phyloP scores from a whole-genome alignment of 495 filamentous ascomycete genomes.

The Aspergillus bridgeri region DNA sequence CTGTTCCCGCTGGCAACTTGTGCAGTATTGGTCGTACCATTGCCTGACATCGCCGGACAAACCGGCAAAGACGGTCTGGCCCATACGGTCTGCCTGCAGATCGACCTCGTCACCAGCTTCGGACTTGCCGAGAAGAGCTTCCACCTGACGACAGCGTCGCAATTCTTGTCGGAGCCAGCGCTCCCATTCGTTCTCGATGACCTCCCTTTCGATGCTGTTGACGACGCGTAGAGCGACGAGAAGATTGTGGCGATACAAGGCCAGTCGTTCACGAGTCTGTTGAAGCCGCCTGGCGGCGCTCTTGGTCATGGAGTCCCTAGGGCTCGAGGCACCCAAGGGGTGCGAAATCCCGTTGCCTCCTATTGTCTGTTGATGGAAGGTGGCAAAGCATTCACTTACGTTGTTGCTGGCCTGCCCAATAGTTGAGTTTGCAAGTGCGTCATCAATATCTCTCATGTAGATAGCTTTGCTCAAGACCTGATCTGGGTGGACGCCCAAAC shows the following conservation, averaged over 20 bases:
- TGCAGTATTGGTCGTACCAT: conserved; percentile 72
- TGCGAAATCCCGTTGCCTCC: conserved; percentile 29
- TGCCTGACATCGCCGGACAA: conserved; percentile 50
- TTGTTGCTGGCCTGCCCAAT: conserved; percentile 33
- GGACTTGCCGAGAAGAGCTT: conserved; percentile 43
- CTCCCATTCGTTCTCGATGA: conserved; percentile 84
- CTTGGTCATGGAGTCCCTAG: conserved; percentile 46
- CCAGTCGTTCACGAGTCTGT: conserved; percentile 75
- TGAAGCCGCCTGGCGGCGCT: conserved; percentile 64
- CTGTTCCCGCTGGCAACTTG: conserved; percentile 65
- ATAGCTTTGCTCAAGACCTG: conserved; percentile 79
- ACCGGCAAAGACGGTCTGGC: conserved; percentile 30
- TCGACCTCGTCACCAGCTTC: conserved; percentile 24
- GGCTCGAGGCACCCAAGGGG: conserved; percentile 30
- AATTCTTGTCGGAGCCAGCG: conserved; percentile 78
- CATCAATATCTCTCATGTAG: conserved; percentile 77
- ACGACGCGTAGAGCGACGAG: conserved; percentile 87
- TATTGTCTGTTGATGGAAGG: conserved; percentile 41
- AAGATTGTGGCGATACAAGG: conserved; percentile 83
- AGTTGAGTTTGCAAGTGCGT: conserved; percentile 51
- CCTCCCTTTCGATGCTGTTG: conserved; percentile 82
- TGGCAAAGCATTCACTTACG: conserved; percentile 41
- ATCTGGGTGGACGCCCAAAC: conserved; percentile 75
- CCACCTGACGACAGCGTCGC: conserved; percentile 61
- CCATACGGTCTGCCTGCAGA: conserved; percentile 21